phyloP scores from a whole-genome alignment of 306 rosid genomes.

The Casuarina equisetifolia region DNA sequence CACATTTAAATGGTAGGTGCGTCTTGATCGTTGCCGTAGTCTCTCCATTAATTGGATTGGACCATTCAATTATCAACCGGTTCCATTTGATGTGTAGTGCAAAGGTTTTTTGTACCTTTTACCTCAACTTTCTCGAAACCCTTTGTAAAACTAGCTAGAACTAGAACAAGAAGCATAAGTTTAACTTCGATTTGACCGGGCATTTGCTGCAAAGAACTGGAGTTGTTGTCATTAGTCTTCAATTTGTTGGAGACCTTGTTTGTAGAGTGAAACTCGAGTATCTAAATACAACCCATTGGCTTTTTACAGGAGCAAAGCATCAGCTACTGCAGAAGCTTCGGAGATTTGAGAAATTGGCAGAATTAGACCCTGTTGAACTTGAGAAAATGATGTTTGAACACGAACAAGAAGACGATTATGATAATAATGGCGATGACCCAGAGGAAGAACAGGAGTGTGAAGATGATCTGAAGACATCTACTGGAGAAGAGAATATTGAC shows the following conservation, averaged over 20 bases:
- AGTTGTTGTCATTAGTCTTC: background rate
- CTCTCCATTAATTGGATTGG: constrained; percentile 35
- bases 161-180: background rate
- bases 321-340: constrained; percentile 71
- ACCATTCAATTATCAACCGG: constrained; percentile 1
- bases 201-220: background rate
- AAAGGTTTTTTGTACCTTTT: constrained; percentile 18
- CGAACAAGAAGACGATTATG: constrained; percentile 35
- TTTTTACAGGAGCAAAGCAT: constrained; percentile 71
- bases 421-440: constrained; percentile 12
- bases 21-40: constrained; percentile 28
- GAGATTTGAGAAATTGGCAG: constrained; percentile 86
- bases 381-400: constrained; percentile 63
- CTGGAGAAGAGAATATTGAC: constrained; percentile 30
- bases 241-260: background rate
- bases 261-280: too few relatives aligned
- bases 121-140: background rate
- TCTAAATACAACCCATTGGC: background rate
- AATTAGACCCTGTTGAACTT: constrained; percentile 73
- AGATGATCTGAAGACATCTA: constrained; percentile 23
- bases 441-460: constrained; percentile 38
- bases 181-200: background rate
- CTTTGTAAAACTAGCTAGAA: background rate
- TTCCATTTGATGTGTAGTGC: constrained; percentile 11
- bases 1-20: constrained; percentile 30